Percentiles rank a stretch among this genome's conserved stretches.
Evolutionary conservation across 352 stramenopile genomes (phyloP).

Genomic region (Albugo candida): DNA sequence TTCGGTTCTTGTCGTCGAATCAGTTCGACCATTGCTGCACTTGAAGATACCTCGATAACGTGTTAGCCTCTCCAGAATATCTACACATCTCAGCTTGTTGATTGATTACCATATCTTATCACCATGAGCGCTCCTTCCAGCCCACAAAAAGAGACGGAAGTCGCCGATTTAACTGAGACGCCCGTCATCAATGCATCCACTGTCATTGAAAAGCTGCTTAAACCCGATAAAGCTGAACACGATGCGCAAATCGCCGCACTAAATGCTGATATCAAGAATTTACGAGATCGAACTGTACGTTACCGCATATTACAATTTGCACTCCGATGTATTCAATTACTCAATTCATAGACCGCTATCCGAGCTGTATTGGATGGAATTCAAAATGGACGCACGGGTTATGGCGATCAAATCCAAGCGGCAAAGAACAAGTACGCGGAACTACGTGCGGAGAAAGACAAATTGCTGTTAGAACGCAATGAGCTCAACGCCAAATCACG

Average conservation of each 20-base stretch:
- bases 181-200: conserved; percentile 30
- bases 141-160: not conserved
- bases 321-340: not conserved
- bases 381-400: conserved; percentile 62
- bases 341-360: conserved; percentile 20
- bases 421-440: conserved; percentile 72
- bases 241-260: conserved; percentile 73
- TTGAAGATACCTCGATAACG: too few species aligned
- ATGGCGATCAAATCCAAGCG: conserved; percentile 71
- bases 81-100: too few species aligned
- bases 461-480: conserved; percentile 72
- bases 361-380: conserved; percentile 59
- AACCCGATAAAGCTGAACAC: conserved; percentile 81
- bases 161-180: not conserved
- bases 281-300: conserved; percentile 63
- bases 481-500: conserved; percentile 64
- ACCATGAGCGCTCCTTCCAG: not conserved
- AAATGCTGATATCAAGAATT: conserved; percentile 80
- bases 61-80: too few species aligned
- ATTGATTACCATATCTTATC: too few species aligned
- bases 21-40: too few species aligned
- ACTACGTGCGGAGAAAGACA: conserved; percentile 67
- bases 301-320: not conserved
- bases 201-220: conserved; percentile 61
- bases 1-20: too few species aligned